Conservation (phyloP, 1,139 yeast genomes). For the Nakaseomyces delphensis region DNA sequence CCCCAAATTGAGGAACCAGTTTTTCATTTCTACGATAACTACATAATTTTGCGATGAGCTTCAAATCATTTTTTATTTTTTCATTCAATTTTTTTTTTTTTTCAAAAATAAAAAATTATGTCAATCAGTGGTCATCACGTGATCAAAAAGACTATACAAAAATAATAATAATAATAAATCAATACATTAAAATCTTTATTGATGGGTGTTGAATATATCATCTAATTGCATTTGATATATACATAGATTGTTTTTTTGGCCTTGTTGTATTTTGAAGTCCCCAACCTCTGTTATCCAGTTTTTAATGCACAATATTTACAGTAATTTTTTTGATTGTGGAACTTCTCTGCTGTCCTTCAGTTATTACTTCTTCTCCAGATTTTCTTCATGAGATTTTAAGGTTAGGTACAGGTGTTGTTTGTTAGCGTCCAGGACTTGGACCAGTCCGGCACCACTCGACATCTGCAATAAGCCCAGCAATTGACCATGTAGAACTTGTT, state of each 20-base stretch:
- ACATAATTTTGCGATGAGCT: neutral
- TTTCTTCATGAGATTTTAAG: slow-evolving; percentile 46
- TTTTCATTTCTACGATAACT: no score
- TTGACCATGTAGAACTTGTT: slow-evolving; percentile 67
- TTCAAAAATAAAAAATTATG: neutral
- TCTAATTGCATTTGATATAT: neutral
- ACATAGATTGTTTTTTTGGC: neutral
- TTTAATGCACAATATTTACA: neutral
- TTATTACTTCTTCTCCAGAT: slow-evolving; percentile 10
- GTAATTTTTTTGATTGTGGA: neutral
- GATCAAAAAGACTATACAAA: neutral
- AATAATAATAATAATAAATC: no score
- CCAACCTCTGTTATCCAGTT: neutral
- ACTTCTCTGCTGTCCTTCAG: neutral
- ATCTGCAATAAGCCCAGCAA: slow-evolving; percentile 77
- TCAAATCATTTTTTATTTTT: neutral
- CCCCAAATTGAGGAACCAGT: no score
- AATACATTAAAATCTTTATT: no score
- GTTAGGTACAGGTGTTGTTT: slow-evolving; percentile 64
- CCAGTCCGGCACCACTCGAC: slow-evolving; percentile 84
- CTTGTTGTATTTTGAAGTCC: no score
- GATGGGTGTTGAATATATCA: neutral
- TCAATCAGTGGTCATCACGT: neutral
- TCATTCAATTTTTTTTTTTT: neutral
- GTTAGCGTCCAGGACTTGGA: slow-evolving; percentile 65